Evolutionary conservation across 2,329 filamentous ascomycete species (phyloP), one percentile per base, ranked within the genome.

Genomic region (Hypocrella siamensis): DNA sequence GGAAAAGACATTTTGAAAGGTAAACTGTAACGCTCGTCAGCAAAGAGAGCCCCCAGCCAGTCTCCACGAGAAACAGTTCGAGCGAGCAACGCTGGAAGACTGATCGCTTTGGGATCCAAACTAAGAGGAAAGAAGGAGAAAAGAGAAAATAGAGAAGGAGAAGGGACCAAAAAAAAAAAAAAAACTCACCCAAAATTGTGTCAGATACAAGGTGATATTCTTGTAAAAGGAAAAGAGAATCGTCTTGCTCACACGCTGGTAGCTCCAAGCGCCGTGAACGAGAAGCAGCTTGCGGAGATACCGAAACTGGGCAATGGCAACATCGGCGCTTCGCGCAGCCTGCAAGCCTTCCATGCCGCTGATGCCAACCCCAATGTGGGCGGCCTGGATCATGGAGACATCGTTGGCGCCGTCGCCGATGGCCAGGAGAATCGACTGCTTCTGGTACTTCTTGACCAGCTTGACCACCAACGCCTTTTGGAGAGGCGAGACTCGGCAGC

Each of bases 181-280:
- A n/a, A 19, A 17, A 63, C 77, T 61, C 65, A 85, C 80, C 84
- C 92, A 98, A 53, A 98, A 98, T 52, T 98, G 92, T 37, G 92
- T 98, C 80, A 98, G 86, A 60, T 96, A 98, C 38, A 98, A 65
- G 15, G 86, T 79, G 43, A 96, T 94, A 59, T 98, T 98, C 67
- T 98, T 98, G 67, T 98, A 98, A 56, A 96, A 98, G 6, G 90
- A 96, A 59, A 93, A 98, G 39, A 98, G 58, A 46, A 98, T 96
- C 36, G 93, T 85, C 60, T 93, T 93, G 67, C 81, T 88, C 51
- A 98, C 79, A 36, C 90, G 80, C 53, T 94, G 88, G 52, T 98
- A 98, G 51, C 84, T 93, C 90, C 90, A 98, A 5, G 86, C 79
- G 17, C 90, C 90, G 49, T 98, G 90, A 9, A 98, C 90, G 17